Evolutionary conservation across 371 early-diverging fungal species (phyloP).

Genomic region (Mucor ambiguus): DNA sequence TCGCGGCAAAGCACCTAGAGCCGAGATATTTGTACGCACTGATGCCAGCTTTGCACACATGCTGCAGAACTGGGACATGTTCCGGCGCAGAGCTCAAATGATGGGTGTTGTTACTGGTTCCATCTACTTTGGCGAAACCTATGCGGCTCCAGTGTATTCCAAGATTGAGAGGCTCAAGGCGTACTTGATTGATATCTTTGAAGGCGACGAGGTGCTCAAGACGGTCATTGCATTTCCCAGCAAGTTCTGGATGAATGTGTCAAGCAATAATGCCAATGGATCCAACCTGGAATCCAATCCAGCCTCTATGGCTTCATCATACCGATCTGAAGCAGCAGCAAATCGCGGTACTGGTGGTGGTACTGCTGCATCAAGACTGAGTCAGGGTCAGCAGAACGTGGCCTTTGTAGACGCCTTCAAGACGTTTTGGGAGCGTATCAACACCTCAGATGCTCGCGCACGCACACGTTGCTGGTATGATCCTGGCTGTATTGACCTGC

Average conservation of each 20-base stretch:
- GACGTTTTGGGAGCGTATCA: conserved; percentile 39
- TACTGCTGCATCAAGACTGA: neutral
- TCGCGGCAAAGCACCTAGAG: conserved; percentile 47
- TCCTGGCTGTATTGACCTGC: conserved; percentile 44
- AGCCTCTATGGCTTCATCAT: neutral
- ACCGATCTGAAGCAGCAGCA: neutral
- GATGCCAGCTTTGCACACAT: conserved; percentile 51
- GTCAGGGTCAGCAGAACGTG: conserved; percentile 11
- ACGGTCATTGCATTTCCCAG: conserved; percentile 36
- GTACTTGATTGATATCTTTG: conserved; percentile 69
- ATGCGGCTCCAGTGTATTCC: conserved; percentile 60
- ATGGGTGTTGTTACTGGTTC: conserved; percentile 51
- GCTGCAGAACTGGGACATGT: conserved; percentile 51
- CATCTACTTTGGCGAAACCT: conserved; percentile 39
- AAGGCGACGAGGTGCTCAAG: conserved; percentile 73
- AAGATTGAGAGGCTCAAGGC: conserved; percentile 69
- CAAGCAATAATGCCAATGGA: neutral
- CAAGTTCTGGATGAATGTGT: conserved; percentile 28
- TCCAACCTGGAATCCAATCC: neutral
- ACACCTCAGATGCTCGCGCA: conserved; percentile 31
- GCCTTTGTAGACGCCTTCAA: conserved; percentile 35
- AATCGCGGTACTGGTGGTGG: neutral
- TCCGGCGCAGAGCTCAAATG: conserved; percentile 47
- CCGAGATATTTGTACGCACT: conserved; percentile 47
- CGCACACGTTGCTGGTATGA: conserved; percentile 53